Evolutionary conservation across 108 stramenopile species (phyloP).

Genomic region (Cyclostephanos tholiformis): DNA sequence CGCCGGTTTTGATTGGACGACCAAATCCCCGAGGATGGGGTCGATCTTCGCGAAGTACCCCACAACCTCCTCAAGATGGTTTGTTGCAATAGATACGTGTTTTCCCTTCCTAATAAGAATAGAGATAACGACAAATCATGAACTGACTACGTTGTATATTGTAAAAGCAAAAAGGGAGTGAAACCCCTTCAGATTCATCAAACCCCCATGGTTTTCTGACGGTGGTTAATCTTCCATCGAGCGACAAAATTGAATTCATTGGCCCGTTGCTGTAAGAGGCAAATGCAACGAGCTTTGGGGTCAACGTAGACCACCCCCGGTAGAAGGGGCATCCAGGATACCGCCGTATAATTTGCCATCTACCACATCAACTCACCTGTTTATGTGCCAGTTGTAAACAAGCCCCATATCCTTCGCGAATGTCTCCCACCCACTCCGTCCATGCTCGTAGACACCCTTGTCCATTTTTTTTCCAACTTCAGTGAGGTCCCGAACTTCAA

Average conservation of each 20-base stretch:
- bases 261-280: constrained; percentile 5
- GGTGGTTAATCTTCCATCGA: neutral
- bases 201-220: neutral
- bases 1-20: constrained; percentile 49
- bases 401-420: constrained; percentile 82
- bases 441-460: constrained; percentile 61
- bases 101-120: constrained; percentile 61
- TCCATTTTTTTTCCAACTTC: constrained; percentile 75
- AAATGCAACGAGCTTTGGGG: neutral
- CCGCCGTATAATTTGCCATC: constrained; percentile 8
- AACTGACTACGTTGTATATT: neutral
- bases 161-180: constrained; percentile 7
- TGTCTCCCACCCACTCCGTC: constrained; percentile 78
- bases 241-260: neutral
- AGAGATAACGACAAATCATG: constrained; percentile 1
- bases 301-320: constrained; percentile 1
- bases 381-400: constrained; percentile 78
- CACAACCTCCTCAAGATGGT: constrained; percentile 61
- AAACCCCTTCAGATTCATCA: neutral
- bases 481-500: constrained; percentile 51
- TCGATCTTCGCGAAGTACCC: constrained; percentile 70
- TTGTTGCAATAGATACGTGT: constrained; percentile 59
- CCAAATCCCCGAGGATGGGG: constrained; percentile 61
- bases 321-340: neutral
- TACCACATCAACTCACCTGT: constrained; percentile 56